Evolutionary conservation across 208 protist genomes (phyloP), one percentile per base, ranked within the genome.

Genomic region (Trypanosoma mega): DNA sequence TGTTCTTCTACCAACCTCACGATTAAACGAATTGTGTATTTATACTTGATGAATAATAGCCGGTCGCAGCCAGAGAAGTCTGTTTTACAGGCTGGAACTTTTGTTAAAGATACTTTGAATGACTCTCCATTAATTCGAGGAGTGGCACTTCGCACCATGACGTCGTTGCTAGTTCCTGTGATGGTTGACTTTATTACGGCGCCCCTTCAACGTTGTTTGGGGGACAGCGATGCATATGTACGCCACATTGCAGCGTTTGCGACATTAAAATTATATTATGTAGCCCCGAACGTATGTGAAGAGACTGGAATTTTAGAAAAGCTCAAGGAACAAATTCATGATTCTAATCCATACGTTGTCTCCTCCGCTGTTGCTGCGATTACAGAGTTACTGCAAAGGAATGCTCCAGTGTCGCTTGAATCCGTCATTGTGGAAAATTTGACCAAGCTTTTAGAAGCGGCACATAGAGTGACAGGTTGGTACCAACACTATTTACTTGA

Each of bases 1-100:
- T 97, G 98, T 39, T 89, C 96, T 41, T 98, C 97, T 3, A 78
- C 72, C 8, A 94, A 99, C 73, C 64, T 99, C 7, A 96, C 98
- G 41, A 76, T 99, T 8, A 99, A 99, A 81, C 99, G 99, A 47
- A 84, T 99, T 2, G 94, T 98, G 0, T 99, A 99, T 75, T 74
- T 99, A 23, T 99, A 99, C 63, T 69, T 99, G 9, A 97, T 98
- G 63, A 98, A 99, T 63, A 99, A 99, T 72, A 97, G 98, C 48
- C 93, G 96, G 49, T 79, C 76, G 23, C 90, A 99, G 64, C 98
- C 98, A 36, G 97, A 99, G 59, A 81, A 98, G 39, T 96, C 98
- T 44, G 97, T 99, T 44, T 68, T 99, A 23, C 98, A 98, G 63
- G 98, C 99, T 14, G 98, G 98, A 58, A 97, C 91, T 0, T 98